Evolutionary conservation across 371 early-diverging fungal genomes (phyloP), one percentile per base, ranked within the genome.

Genomic region (Apophysomyces trapeziformis): DNA sequence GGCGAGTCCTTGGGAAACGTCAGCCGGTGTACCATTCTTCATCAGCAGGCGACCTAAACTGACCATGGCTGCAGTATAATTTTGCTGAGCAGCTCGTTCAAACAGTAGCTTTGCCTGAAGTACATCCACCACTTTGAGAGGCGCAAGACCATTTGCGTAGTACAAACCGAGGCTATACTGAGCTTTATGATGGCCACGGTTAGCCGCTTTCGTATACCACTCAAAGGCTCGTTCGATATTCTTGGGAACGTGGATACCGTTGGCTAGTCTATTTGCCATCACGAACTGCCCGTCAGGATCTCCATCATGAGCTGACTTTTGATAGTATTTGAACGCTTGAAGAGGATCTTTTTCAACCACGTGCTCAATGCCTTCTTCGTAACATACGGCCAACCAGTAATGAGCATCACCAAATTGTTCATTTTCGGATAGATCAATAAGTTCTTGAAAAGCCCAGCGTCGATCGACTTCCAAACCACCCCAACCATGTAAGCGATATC

Each of bases 181-280:
- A 11, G 87, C 83, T 13, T 63, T 61, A 6, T 68, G 57, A 66
- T 85, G 70, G 2, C 86, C 83, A 35, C 76, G 68, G 9, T 78
- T 70, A 5, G 87, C 85, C 36, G 89, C 81, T 57, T 72, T 72
- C 7, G 43, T 47, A 58, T 82, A 87, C 85, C 85, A 88, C 2
- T 71, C 37, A 56, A 83, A 73, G 2, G 89, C 87, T 18, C 71
- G 71, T 35, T 50, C 38, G 5, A 62, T 59, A 66, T 86, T 73
- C 54, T 75, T 73, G 0, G 46, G 14, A 21, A 73, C 72, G 12
- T 79, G 78, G 16, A 37, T 46, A 5, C 84, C 81, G 45, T 86
- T 76, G 12, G 80, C 67, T 11, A 78, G 69, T 74, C 78, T 77
- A 1, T 70, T 68, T 2, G 76, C 82, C 4, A 71, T 68, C 21